Base-by-base conservation (phyloP, 2,329 filamentous ascomycete genomes). In the Verticillium klebahnii region DNA sequence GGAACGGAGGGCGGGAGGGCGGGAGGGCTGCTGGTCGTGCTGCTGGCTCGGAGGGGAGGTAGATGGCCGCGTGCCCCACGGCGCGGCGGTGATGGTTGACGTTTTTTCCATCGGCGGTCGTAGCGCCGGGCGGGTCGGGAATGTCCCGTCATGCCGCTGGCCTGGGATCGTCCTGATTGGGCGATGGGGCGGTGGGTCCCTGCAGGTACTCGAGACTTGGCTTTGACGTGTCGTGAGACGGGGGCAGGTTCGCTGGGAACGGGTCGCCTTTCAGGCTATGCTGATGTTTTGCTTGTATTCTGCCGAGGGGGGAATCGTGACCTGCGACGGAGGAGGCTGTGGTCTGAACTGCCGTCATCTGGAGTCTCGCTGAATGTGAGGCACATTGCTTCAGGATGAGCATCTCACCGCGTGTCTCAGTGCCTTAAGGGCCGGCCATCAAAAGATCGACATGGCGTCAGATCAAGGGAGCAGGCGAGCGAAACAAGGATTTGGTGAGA, bases 81-180 rank as follows among this genome's bases (percentile, higher is more conserved):
- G 45, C 29, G 14, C 34, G 34, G 34, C 45, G 45, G 23, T 52
- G n/a, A 52, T 52, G 45, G n/a, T 52, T 52, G 45, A 52, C 45
- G 45, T 52, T 52, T 52, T 50, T 39, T 58, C 31, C 25, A 40
- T 58, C 57, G 37, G 57, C 45, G 57, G 31, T 39, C 29, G 57
- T 58, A 40, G 57, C 57, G 57, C 57, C 58, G 40, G 58, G 58
- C 58, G 58, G 58, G 40, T 59, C 58, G 58, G 58, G 58, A 59
- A 59, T 59, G 40, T 36, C 23, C 39, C 57, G 57, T 34, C 37
- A 31, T 50, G 37, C 57, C 57, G 57, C 36, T 19, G 40, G n/a
- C 25, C 19, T 58, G 57, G 57, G 57, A 39, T 29, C n/a, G 23
- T 17, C 23, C 37, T 50, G 37, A 58, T 58, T 58, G 57, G 57